Percentiles rank a stretch among this genome's conserved stretches.
phyloP scores from a whole-genome alignment of 2,329 filamentous ascomycete species.

The Zymoseptoria crescenta region DNA sequence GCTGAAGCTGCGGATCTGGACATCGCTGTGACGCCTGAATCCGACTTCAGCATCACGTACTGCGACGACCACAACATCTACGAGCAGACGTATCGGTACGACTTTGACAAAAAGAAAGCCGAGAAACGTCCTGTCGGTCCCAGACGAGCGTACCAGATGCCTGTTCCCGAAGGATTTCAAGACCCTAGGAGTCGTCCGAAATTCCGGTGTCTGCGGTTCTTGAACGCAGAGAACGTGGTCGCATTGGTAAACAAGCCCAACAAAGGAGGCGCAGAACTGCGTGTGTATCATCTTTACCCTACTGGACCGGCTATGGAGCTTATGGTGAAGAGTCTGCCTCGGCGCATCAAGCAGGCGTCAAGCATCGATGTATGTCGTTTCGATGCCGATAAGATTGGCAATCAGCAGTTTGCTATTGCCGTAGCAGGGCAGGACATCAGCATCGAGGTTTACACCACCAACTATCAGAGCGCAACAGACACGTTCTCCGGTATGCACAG shows the following conservation, averaged over 20 bases:
- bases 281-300: constrained; percentile 53
- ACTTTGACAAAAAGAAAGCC: constrained; percentile 36
- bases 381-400: constrained; percentile 48
- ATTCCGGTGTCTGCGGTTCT: constrained; percentile 49
- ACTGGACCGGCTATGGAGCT: constrained; percentile 45
- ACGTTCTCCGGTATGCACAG: constrained; percentile 42
- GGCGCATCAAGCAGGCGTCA: constrained; percentile 63
- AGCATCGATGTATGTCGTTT: constrained; percentile 71
- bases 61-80: constrained; percentile 70
- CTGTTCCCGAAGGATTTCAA: constrained; percentile 25
- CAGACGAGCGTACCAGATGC: constrained; percentile 38
- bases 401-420: constrained; percentile 72
- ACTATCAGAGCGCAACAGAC: constrained; percentile 51
- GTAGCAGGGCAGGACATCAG: constrained; percentile 73
- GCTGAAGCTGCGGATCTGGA: constrained; percentile 63
- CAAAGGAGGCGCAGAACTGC: constrained; percentile 48
- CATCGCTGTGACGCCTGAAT: constrained; percentile 53
- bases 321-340: constrained; percentile 54
- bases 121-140: constrained; percentile 35
- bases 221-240: constrained; percentile 45
- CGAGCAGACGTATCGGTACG: constrained; percentile 52
- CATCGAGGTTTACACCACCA: constrained; percentile 68
- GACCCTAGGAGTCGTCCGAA: constrained; percentile 37
- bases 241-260: constrained; percentile 50
- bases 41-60: constrained; percentile 66